Base-by-base conservation (phyloP, 139 green algal genomes). In the Haematococcus sp. region DNA sequence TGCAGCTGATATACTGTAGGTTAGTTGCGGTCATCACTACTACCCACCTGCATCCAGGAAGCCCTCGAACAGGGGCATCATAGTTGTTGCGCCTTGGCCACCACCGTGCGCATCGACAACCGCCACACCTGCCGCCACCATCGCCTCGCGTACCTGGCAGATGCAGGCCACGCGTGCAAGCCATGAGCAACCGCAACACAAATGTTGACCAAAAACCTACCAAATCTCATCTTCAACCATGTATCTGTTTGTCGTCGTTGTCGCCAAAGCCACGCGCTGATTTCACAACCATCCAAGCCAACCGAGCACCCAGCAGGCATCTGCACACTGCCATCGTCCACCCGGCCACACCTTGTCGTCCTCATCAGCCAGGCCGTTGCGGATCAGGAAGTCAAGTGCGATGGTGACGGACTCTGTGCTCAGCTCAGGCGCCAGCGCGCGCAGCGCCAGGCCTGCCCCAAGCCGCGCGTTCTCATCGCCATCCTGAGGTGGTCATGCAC, bases 1-100 rank as follows among this genome's bases (percentile, higher is more conserved):
- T n/a, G n/a, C n/a, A n/a, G n/a, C n/a, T n/a, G n/a, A n/a, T n/a
- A n/a, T n/a, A n/a, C n/a, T n/a, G n/a, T n/a, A n/a, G n/a, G n/a
- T n/a, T n/a, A n/a, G n/a, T n/a, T n/a, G n/a, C n/a, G n/a, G n/a
- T n/a, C n/a, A n/a, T n/a, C n/a, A n/a, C n/a, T n/a, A n/a, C n/a
- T 11, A 49, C 40, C 40, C 40, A 49, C 40, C 40, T 11, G 40
- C 51, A 19, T 93, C 89, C 58, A 98, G 82, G 77, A 93, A 94
- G 16, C 75, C 61, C 68, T 98, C 94, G 73, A 98, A 95, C 56
- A 97, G 84, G 31, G 91, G 90, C 79, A 98, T 84, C 82, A 98
- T 84, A 7, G 40, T 15, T 46, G 31, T n/a, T 78, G 70, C 0
- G 89, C 77, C 34, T 87, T 75, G 7, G 64, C 68, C 40, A 19